Conservation (phyloP, 2,329 filamentous ascomycete species). For the Sporothrix pallida region DNA sequence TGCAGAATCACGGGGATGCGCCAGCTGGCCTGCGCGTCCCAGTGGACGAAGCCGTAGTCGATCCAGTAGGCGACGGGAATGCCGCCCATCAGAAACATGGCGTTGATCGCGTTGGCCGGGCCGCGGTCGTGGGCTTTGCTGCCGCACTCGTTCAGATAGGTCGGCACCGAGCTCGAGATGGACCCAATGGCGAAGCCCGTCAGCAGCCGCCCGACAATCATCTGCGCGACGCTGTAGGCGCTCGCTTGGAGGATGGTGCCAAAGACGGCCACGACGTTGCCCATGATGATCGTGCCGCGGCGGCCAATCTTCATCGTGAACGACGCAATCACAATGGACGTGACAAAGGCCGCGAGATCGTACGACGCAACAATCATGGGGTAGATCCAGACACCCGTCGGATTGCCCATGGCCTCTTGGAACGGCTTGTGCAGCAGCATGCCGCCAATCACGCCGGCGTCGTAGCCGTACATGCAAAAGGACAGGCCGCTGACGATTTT, state of each 20-base stretch:
- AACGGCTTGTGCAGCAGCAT: conserved; percentile 9
- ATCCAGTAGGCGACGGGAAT: conserved; percentile 27
- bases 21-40: not conserved
- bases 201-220: conserved; percentile 1
- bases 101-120: conserved; percentile 22
- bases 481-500: conserved; percentile 10
- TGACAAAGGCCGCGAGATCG: conserved; percentile 15
- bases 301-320: conserved; percentile 17
- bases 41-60: conserved; percentile 19
- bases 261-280: not conserved
- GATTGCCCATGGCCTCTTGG: not conserved
- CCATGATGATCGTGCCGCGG: conserved; percentile 21
- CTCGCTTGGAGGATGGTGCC: conserved; percentile 17
- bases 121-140: not conserved
- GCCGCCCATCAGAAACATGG: conserved; percentile 25
- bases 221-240: conserved; percentile 12
- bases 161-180: conserved; percentile 25
- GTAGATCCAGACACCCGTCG: not conserved
- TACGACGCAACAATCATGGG: conserved; percentile 26
- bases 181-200: conserved; percentile 29
- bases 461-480: conserved; percentile 29
- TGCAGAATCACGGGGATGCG: conserved; percentile 22
- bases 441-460: conserved; percentile 24
- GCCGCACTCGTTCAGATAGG: conserved; percentile 16
- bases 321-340: not conserved